Evolutionary conservation across 176 grass and related monocot species (phyloP).

Genomic region (Juncus effusus): DNA sequence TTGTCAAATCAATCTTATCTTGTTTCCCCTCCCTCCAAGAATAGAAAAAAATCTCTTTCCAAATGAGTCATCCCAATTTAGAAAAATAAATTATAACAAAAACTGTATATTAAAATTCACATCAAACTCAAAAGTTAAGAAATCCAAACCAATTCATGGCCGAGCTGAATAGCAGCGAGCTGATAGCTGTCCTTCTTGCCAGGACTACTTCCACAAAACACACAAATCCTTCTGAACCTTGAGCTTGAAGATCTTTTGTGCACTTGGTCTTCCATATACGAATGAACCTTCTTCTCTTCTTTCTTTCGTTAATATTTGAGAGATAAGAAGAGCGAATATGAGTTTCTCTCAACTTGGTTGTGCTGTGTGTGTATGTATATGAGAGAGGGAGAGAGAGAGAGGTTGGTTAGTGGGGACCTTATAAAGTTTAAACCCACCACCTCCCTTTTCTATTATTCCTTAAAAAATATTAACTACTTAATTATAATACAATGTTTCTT

Average conservation of each 20-base stretch:
- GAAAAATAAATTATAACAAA: not conserved
- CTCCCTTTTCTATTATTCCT: constrained; percentile 3
- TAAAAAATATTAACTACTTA: no score
- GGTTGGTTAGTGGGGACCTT: constrained; percentile 25
- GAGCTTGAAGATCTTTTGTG: constrained; percentile 10
- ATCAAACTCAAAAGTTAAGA: no score
- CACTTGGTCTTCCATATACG: constrained; percentile 22
- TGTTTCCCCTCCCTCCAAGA: not conserved
- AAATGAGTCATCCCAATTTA: constrained; percentile 5
- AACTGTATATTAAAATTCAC: no score
- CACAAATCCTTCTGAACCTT: constrained; percentile 27
- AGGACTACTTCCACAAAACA: constrained; percentile 31
- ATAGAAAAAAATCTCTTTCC: constrained; percentile 22
- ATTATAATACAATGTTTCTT: no score
- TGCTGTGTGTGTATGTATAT: not conserved
- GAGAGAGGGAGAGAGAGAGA: not conserved
- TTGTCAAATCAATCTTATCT: constrained; percentile 31
- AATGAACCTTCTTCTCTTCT: not conserved
- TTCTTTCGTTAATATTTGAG: not conserved
- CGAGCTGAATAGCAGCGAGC: constrained; percentile 29
- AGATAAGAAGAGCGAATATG: not conserved
- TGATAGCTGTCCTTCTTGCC: constrained; percentile 30
- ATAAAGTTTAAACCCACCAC: constrained; percentile 17
- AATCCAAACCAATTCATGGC: constrained; percentile 24
- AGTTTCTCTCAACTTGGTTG: no score